A percentile compares a stretch with the other conserved stretches of the same genome.
These are phyloP conservation scores for Acanthamoeba lugdunensis DNA, from an alignment of 208 protist genomes.

Conservation along the genomic window DNA sequence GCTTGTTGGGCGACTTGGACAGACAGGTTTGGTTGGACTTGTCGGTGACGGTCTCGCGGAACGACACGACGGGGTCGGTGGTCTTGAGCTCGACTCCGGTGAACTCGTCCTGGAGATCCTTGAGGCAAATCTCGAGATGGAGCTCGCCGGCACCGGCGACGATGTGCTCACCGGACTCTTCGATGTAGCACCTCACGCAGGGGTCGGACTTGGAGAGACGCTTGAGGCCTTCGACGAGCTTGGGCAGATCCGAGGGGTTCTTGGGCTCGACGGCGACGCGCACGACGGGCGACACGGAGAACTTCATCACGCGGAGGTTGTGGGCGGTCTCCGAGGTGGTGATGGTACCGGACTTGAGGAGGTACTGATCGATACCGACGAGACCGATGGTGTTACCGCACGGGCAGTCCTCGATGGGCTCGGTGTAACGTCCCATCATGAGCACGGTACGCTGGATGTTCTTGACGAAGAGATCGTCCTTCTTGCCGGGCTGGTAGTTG, in stretches of 20 bases:
- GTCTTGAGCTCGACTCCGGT: conserved; percentile 93
- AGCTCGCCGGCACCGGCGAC: conserved; percentile 98
- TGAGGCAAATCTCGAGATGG: conserved; percentile 99
- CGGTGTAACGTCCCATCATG: conserved; percentile 97
- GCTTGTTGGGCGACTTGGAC: conserved; percentile 98
- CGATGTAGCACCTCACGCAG: conserved; percentile 93
- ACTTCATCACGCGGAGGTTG: conserved; percentile 97
- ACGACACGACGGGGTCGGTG: conserved; percentile 97
- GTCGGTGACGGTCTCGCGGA: conserved; percentile 96
- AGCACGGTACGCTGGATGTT: conserved; percentile 94
- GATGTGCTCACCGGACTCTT: conserved; percentile 98
- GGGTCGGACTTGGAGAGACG: conserved; percentile 96
- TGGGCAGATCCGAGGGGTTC: conserved; percentile 96
- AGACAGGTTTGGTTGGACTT: conserved; percentile 87
- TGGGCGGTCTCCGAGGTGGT: conserved; percentile 86
- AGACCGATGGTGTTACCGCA: conserved; percentile 98
- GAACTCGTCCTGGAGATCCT: conserved; percentile 97
- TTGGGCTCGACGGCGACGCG: conserved; percentile 96
- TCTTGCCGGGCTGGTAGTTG: conserved; percentile 96
- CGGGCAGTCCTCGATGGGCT: conserved; percentile 95
- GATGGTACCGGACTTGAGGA: conserved; percentile 98
- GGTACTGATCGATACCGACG: conserved; percentile 98
- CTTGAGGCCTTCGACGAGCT: conserved; percentile 97
- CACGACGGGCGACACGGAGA: conserved; percentile 98
- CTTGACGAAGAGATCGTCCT: conserved; percentile 93